Conservation (phyloP, 768 basidiomycete genomes). For the Guyanaporus albipodus region DNA sequence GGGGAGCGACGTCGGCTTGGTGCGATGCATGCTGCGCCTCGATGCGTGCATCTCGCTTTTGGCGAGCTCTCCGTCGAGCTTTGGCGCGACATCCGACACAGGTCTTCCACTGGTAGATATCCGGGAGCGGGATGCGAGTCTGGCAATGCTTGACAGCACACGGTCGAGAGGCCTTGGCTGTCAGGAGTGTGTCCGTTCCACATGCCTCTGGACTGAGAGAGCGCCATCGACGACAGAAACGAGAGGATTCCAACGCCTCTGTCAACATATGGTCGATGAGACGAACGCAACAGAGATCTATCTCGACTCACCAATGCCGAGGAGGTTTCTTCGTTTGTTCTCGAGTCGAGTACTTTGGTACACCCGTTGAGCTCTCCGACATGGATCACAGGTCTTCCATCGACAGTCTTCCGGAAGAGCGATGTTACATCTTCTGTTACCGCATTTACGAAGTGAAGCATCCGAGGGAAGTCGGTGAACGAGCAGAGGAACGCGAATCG, state of each 20-base stretch:
- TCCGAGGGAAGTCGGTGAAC: constrained; percentile 10
- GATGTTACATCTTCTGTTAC: constrained; percentile 32
- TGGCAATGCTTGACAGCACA: constrained; percentile 36
- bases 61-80: constrained; percentile 8
- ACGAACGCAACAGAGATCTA: not conserved
- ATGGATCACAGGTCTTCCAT: constrained; percentile 43
- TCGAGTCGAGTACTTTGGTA: constrained; percentile 35
- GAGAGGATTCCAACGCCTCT: constrained; percentile 1
- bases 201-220: constrained; percentile 3
- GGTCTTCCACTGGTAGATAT: constrained; percentile 39
- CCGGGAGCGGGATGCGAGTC: constrained; percentile 33
- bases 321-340: constrained; percentile 1
- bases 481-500: constrained; percentile 26
- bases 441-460: constrained; percentile 26
- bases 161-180: constrained; percentile 31
- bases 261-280: constrained; percentile 9
- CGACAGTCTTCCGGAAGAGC: constrained; percentile 31
- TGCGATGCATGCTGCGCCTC: not conserved
- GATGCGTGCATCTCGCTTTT: not conserved
- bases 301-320: constrained; percentile 9
- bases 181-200: not conserved
- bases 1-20: constrained; percentile 6
- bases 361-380: constrained; percentile 35
- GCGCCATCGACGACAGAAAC: constrained; percentile 2
- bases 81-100: constrained; percentile 38